Percentiles rank a stretch among this genome's conserved stretches.
Evolutionary conservation across 306 rosid genomes (phyloP).

Genomic region (Cucumis sativus): Cucumber_9930_V3 NC_026660.2:5206001-5206500

Average conservation of each 20-base stretch:
- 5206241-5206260: neutral
- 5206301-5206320: neutral
- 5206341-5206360: neutral
- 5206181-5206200: neutral
- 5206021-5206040: conserved; percentile 37
- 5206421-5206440: conserved; percentile 37
- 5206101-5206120: neutral
- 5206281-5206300: neutral
- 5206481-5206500: neutral
- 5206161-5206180: neutral
- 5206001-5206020: conserved; percentile 83
- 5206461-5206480: conserved; percentile 79
- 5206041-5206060: conserved; percentile 52
- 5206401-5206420: conserved; percentile 88
- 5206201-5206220: neutral
- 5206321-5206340: neutral
- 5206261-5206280: neutral
- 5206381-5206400: neutral
- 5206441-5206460: conserved; percentile 58
- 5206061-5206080: neutral
- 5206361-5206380: neutral
- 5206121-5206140: neutral
- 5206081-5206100: neutral
- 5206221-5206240: neutral
- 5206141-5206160: neutral